Conservation (phyloP, 2,329 filamentous ascomycete species). For the Hymenoscyphus fructigenus region DNA sequence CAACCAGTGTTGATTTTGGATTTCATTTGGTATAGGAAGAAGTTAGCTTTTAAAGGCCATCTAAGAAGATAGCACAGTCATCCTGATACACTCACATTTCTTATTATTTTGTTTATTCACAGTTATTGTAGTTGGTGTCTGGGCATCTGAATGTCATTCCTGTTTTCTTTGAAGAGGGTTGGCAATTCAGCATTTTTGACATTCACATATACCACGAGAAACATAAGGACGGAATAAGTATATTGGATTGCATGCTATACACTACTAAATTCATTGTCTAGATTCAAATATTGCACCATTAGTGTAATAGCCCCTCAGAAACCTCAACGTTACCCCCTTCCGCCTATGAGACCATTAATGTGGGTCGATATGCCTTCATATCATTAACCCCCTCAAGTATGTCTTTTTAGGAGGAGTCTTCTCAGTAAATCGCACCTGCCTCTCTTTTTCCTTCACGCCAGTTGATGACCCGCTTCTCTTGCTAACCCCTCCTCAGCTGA, state of each 20-base stretch:
- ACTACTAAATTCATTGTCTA: background rate
- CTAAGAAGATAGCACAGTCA: background rate
- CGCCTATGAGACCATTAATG: too few species aligned
- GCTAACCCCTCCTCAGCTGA: background rate
- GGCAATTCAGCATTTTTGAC: background rate
- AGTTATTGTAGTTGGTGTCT: background rate
- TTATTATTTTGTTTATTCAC: background rate
- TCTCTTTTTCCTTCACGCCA: background rate
- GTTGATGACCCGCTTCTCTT: background rate
- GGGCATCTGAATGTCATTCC: background rate
- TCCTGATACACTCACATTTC: background rate
- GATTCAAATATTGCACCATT: too few species aligned
- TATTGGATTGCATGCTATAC: background rate
- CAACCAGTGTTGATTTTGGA: background rate
- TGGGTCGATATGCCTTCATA: too few species aligned
- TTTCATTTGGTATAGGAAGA: background rate
- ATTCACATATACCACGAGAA: background rate
- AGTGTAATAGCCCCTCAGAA: too few species aligned
- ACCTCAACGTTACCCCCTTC: too few species aligned
- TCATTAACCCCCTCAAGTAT: too few species aligned
- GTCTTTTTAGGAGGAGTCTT: too few species aligned
- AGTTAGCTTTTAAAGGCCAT: background rate
- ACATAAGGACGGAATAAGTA: background rate
- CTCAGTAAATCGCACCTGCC: too few species aligned
- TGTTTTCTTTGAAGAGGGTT: background rate